Conservation (phyloP, 768 basidiomycete genomes). For the Holtermanniella nyarrowii region DNA sequence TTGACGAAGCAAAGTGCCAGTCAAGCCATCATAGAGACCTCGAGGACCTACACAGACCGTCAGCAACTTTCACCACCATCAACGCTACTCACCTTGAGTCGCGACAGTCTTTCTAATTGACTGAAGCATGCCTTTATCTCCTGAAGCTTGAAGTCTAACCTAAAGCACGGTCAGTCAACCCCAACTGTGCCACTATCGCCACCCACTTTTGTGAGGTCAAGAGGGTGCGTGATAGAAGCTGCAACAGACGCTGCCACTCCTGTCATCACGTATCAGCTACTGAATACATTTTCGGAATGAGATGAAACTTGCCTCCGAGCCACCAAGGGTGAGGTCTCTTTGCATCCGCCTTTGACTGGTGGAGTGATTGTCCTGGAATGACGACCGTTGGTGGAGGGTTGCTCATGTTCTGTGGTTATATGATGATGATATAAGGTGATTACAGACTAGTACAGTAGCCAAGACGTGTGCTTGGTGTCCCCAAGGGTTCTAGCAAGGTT, state of each 20-base stretch:
- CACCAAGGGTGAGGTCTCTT: slow-evolving; percentile 33
- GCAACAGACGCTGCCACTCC: neutral
- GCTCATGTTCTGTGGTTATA: neutral
- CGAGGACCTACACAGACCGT: slow-evolving; percentile 38
- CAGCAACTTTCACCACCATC: neutral
- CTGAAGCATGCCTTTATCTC: slow-evolving; percentile 80
- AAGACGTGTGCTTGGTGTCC: too few relatives aligned
- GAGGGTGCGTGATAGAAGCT: slow-evolving; percentile 42
- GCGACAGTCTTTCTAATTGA: slow-evolving; percentile 71
- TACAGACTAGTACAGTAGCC: too few relatives aligned
- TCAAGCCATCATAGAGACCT: slow-evolving; percentile 75
- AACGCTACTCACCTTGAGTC: slow-evolving; percentile 52
- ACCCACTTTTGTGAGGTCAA: slow-evolving; percentile 78
- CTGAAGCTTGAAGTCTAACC: slow-evolving; percentile 70
- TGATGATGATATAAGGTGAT: neutral
- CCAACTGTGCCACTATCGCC: neutral
- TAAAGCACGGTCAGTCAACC: neutral
- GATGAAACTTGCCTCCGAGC: slow-evolving; percentile 21
- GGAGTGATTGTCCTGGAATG: neutral
- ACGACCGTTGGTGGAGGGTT: too few relatives aligned
- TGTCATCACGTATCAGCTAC: neutral
- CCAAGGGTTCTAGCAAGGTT: too few relatives aligned
- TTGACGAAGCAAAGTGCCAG: slow-evolving; percentile 81
- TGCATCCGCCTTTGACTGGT: neutral
- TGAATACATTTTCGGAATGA: neutral